These are phyloP conservation scores for Ophiostoma sp. DNA, from an alignment of 2,329 filamentous ascomycete genomes.

Conservation along the genomic window DNA sequence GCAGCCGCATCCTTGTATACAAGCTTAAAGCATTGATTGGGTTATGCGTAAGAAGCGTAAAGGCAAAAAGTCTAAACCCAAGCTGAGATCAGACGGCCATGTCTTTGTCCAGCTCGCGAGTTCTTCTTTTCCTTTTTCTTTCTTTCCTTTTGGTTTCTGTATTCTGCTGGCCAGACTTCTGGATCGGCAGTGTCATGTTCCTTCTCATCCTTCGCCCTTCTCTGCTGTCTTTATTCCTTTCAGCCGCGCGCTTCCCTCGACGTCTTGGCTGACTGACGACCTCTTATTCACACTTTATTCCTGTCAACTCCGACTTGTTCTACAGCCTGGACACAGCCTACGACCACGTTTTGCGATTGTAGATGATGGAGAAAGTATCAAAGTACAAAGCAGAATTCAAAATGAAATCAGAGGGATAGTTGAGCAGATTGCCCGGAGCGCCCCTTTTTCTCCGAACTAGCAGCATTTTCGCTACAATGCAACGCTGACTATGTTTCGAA, in stretches of 20 bases:
- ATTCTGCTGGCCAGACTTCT: not conserved
- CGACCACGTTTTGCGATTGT: not conserved
- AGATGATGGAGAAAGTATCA: not conserved
- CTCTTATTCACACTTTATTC: not conserved
- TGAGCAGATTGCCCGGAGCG: not conserved
- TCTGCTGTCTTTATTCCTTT: not conserved
- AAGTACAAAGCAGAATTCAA: not conserved
- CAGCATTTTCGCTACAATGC: not conserved
- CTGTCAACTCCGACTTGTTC: not conserved
- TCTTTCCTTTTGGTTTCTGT: not conserved
- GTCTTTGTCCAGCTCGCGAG: not conserved
- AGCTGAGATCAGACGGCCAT: not conserved
- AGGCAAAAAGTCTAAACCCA: not conserved
- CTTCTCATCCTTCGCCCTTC: not conserved
- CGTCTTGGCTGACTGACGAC: not conserved
- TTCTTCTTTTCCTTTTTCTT: not conserved
- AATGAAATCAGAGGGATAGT: too few species aligned
- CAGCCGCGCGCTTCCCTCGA: not conserved
- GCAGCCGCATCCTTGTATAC: not conserved
- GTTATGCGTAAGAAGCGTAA: not conserved
- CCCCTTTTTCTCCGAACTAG: constrained; percentile 1
- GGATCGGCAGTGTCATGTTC: not conserved
- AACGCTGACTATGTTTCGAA: constrained; percentile 7
- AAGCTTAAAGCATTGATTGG: not conserved
- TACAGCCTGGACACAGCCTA: not conserved